phyloP scores from a whole-genome alignment of 1,284 basidiomycete genomes.

The Papiliotrema terrestris region DNA sequence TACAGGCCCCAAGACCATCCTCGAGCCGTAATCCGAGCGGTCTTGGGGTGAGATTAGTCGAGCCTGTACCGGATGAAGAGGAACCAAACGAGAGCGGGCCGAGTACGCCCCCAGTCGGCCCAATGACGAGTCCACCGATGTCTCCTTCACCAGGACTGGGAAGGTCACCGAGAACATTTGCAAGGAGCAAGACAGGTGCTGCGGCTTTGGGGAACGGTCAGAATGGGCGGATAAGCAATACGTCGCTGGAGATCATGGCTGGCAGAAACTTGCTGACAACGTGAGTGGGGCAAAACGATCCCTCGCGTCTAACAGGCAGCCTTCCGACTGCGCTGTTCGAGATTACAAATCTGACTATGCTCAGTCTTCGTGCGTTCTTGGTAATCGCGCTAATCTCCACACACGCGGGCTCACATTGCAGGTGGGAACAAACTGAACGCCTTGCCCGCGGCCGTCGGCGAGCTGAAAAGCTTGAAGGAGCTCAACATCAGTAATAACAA shows the following conservation, averaged over 20 bases:
- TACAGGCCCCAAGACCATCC: not conserved
- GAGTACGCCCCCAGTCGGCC: not conserved
- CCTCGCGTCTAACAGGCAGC: conserved; percentile 13
- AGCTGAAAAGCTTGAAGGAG: conserved; percentile 38
- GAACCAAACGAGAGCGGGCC: not conserved
- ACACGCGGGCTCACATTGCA: conserved; percentile 8
- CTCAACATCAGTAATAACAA: conserved; percentile 46
- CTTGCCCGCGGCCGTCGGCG: conserved; percentile 46
- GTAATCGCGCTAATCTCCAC: not conserved
- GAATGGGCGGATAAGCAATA: not conserved
- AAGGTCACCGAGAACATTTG: conserved; percentile 6
- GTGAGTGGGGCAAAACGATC: conserved; percentile 19
- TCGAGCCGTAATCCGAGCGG: not conserved
- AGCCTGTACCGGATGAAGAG: too few relatives aligned
- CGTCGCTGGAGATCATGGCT: conserved; percentile 16
- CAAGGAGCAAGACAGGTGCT: conserved; percentile 34
- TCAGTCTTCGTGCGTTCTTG: conserved; percentile 33
- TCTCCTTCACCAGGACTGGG: too few relatives aligned
- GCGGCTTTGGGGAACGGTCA: not conserved
- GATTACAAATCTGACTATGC: conserved; percentile 38
- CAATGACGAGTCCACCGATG: not conserved
- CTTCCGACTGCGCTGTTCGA: conserved; percentile 47
- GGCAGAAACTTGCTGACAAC: conserved; percentile 32
- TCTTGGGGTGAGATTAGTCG: not conserved
- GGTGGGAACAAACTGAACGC: conserved; percentile 37